A percentile compares a stretch with the other conserved stretches of the same genome.
phyloP scores from a whole-genome alignment of 2,329 filamentous ascomycete species.

The Diplodia corticola region DNA sequence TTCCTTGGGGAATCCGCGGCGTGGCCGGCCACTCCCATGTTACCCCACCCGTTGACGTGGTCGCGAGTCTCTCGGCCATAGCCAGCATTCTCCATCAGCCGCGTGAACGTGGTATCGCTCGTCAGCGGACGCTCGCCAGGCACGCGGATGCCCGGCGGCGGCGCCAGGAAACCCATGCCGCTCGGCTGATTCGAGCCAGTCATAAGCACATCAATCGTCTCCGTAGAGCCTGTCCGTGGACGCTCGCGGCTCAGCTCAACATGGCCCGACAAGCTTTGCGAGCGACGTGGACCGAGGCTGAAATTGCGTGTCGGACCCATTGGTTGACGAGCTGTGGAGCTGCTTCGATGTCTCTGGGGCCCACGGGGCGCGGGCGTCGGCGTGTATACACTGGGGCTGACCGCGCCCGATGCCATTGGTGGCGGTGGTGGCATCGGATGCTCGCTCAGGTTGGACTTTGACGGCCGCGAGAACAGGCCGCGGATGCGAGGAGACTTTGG shows the following conservation, averaged over 20 bases:
- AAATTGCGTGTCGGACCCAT: constrained; percentile 18
- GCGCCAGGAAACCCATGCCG: constrained; percentile 9
- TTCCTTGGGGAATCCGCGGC: constrained; percentile 2
- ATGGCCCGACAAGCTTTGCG: not conserved
- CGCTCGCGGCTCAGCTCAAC: constrained; percentile 23
- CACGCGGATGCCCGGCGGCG: constrained; percentile 22
- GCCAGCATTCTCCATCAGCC: constrained; percentile 46
- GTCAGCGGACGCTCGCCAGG: constrained; percentile 29
- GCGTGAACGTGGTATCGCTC: constrained; percentile 43
- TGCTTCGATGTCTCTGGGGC: constrained; percentile 4
- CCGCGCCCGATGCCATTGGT: not conserved
- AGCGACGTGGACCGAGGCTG: constrained; percentile 14
- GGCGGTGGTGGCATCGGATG: not conserved
- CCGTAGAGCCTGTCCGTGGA: constrained; percentile 39
- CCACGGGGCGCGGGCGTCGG: constrained; percentile 11
- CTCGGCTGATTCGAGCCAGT: constrained; percentile 30
- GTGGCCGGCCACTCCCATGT: not conserved
- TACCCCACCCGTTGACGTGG: constrained; percentile 15
- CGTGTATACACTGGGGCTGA: constrained; percentile 15
- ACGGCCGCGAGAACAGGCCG: constrained; percentile 2
- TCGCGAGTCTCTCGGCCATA: constrained; percentile 27
- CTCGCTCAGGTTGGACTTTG: not conserved
- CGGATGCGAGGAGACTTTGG: constrained; percentile 16
- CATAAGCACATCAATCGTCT: constrained; percentile 49
- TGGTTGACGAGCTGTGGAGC: constrained; percentile 11